Base-by-base conservation (phyloP, 2,329 filamentous ascomycete species). In the Fusarium annulatum region DNA sequence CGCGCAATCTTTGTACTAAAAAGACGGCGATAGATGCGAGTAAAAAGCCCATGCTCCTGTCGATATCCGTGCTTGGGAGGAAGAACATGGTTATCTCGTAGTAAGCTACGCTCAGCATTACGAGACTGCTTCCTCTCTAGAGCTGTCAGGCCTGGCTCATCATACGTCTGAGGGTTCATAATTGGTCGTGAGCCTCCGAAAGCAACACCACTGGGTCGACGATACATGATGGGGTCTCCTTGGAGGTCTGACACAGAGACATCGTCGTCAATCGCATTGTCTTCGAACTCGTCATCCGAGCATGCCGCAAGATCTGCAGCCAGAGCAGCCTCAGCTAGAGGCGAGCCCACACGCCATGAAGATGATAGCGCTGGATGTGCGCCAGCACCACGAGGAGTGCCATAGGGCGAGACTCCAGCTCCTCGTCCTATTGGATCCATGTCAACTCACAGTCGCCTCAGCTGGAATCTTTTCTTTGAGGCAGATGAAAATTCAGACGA, bases 161-260 rank as follows among this genome's bases (percentile, higher is more conserved):
- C 84, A 19, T 83, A 67, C 15, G 79, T 80, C 53, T 86, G 85
- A 9, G 90, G 89, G 33, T 94, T 88, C 66, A 97, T 86, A 9
- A 92, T 89, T 7, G 92, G 91, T 61, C 94, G 87, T 3, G 90
- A 88, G 30, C 92, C 91, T 18, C 92, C 93, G 67, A 89, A 93
- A 36, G 92, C 91, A 48, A 96, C 91, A 79, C 92, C 93, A 74
- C 91, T 93, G 2, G 94, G 94, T 51, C 94, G 89, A 62, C 93
- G 90, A 83, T 96, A 97, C 76, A 86, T 87, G 79, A 82, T 85
- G 62, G 84, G 87, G n/a, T 83, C 83, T 23, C 79, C 78, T 16
- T 83, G 83, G 49, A 85, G 79, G 56, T 84, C 80, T 58, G 79
- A 74, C 9, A 81, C 82, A 5, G 77, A 75, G 34, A 75, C 77